These are phyloP conservation scores for Pleurotus ostreatus DNA, from an alignment of 768 basidiomycete species.

Conservation along the genomic window DNA sequence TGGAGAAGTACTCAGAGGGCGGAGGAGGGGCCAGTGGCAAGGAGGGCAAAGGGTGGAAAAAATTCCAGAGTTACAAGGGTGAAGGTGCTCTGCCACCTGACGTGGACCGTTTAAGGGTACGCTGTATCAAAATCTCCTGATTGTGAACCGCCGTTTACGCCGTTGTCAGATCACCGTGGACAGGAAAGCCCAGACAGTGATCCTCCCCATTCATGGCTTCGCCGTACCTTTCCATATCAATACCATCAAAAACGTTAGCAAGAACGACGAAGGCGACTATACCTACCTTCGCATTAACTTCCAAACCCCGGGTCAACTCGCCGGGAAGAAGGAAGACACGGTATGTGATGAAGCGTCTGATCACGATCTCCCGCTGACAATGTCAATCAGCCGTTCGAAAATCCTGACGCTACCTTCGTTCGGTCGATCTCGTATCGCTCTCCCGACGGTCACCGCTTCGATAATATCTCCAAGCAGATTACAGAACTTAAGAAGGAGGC, in stretches of 20 bases:
- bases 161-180: conserved; percentile 79
- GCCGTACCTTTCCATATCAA: conserved; percentile 98
- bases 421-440: conserved; percentile 94
- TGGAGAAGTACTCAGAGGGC: conserved; percentile 81
- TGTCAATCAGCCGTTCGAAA: conserved; percentile 78
- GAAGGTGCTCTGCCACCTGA: conserved; percentile 88
- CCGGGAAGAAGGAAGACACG: conserved; percentile 98
- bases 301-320: conserved; percentile 95
- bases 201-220: conserved; percentile 91
- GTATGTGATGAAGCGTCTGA: conserved; percentile 32
- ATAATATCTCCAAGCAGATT: conserved; percentile 85
- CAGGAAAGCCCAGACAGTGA: conserved; percentile 82
- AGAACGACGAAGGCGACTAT: conserved; percentile 94
- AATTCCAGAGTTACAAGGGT: conserved; percentile 95
- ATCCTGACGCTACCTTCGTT: conserved; percentile 93
- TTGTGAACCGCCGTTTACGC: neutral
- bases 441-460: conserved; percentile 84
- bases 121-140: neutral
- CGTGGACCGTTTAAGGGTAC: conserved; percentile 73
- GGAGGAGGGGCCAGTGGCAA: conserved; percentile 72
- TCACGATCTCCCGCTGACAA: too few species aligned
- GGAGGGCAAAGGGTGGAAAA: conserved; percentile 91
- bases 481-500: conserved; percentile 95
- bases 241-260: conserved; percentile 96
- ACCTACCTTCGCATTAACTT: conserved; percentile 96